Conservation (phyloP, 176 grass and related monocot species). For the Zoysia pacifica region DNA sequence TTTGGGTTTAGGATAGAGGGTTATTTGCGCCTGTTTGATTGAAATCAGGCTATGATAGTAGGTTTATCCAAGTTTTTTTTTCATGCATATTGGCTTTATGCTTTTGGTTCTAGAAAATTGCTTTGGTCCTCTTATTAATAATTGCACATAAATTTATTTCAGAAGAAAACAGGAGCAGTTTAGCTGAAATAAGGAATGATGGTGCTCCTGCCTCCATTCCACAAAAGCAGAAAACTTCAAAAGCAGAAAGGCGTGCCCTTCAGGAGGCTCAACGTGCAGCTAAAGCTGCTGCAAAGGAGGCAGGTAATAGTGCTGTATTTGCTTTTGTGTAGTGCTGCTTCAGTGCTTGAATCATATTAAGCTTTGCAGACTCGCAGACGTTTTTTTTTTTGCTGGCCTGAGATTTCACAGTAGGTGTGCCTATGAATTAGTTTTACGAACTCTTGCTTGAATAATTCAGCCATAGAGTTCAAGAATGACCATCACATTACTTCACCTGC, state of each 20-base stretch:
- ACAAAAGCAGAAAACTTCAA: conserved; percentile 73
- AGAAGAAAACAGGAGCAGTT: conserved; percentile 63
- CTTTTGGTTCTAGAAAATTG: background rate
- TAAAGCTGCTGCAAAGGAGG: conserved; percentile 56
- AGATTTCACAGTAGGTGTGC: background rate
- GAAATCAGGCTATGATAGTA: background rate
- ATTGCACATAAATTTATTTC: conserved; percentile 32
- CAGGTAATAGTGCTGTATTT: conserved; percentile 44
- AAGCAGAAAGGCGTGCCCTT: conserved; percentile 57
- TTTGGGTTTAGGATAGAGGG: background rate
- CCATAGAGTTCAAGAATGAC: background rate
- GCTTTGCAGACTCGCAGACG: background rate
- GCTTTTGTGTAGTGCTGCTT: conserved; percentile 12
- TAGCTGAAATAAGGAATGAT: conserved; percentile 36
- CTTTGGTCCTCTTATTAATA: conserved; percentile 11
- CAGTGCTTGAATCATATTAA: background rate
- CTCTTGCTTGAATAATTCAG: background rate
- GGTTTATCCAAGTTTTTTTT: background rate
- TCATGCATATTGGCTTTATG: conserved; percentile 13
- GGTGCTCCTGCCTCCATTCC: conserved; percentile 33
- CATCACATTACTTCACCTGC: conserved; percentile 10
- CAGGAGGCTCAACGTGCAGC: conserved; percentile 62
- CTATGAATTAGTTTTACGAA: background rate
- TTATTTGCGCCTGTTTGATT: background rate
- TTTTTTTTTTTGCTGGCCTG: background rate